These are phyloP conservation scores for Trichopus zeylanicus DNA, from an alignment of 116 monocot genomes.

Conservation along the genomic window DNA sequence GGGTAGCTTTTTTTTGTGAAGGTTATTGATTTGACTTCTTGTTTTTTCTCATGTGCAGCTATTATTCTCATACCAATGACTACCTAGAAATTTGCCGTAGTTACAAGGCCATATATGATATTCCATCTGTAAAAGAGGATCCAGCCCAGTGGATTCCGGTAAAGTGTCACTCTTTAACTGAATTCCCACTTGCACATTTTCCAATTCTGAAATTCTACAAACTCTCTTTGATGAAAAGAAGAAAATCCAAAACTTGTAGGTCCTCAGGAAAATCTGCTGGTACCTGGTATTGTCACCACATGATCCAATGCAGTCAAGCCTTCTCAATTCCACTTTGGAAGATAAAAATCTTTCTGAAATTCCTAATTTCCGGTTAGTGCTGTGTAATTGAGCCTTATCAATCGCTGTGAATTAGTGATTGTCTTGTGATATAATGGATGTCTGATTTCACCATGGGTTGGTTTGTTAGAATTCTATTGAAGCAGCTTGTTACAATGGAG, in stretches of 20 bases:
- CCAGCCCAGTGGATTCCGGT: constrained; percentile 89
- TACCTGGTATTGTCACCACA: constrained; percentile 84
- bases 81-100: constrained; percentile 95
- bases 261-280: constrained; percentile 98
- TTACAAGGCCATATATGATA: constrained; percentile 97
- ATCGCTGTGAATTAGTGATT: not conserved
- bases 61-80: constrained; percentile 77
- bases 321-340: constrained; percentile 87
- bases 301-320: constrained; percentile 98
- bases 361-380: constrained; percentile 71
- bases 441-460: constrained; percentile 4
- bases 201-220: not conserved
- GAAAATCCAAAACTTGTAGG: constrained; percentile 25
- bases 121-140: constrained; percentile 79
- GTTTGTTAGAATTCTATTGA: constrained; percentile 52
- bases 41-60: constrained; percentile 36
- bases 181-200: not conserved
- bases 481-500: constrained; percentile 96
- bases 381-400: not conserved
- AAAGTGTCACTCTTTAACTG: constrained; percentile 1
- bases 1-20: not conserved
- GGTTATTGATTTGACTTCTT: constrained; percentile 4
- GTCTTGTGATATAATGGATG: not conserved
- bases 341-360: constrained; percentile 97
- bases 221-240: not conserved